Conservation (phyloP, 345 rosid species). For the Hibiscus tridactylites region DNA sequence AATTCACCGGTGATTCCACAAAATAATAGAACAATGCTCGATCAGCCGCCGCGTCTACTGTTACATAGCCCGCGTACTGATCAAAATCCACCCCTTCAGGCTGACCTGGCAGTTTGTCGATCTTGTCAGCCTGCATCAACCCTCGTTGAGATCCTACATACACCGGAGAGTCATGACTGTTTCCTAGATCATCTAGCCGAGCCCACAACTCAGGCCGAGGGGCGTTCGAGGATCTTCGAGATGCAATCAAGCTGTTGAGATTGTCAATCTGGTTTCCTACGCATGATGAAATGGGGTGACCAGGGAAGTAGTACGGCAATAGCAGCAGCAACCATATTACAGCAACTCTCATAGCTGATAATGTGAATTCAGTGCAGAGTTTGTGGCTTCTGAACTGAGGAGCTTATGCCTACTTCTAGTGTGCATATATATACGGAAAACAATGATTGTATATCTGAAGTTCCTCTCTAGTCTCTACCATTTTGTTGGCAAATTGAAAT, state of each 20-base stretch:
- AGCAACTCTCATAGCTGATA: slow-evolving; percentile 2
- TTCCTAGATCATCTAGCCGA: not conserved
- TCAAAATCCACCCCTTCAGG: slow-evolving; percentile 17
- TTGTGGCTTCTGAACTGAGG: not conserved
- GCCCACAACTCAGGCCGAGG: slow-evolving; percentile 16
- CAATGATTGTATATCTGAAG: not conserved
- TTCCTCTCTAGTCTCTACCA: not conserved
- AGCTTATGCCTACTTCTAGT: not conserved
- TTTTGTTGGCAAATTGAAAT: not conserved
- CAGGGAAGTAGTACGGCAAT: slow-evolving; percentile 2
- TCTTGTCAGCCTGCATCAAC: slow-evolving; percentile 7
- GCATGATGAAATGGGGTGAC: slow-evolving; percentile 16
- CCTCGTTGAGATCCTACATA: slow-evolving; percentile 11
- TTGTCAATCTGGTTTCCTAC: slow-evolving; percentile 21
- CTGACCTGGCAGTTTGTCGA: not conserved
- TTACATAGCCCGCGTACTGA: slow-evolving; percentile 21
- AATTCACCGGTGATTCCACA: slow-evolving; percentile 12
- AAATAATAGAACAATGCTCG: slow-evolving; percentile 9
- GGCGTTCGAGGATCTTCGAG: slow-evolving; percentile 20
- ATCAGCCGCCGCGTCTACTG: slow-evolving; percentile 13
- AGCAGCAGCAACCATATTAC: slow-evolving; percentile 13
- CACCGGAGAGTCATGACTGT: slow-evolving; percentile 1
- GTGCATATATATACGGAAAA: not conserved
- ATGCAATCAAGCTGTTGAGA: slow-evolving; percentile 22
- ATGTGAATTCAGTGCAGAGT: not conserved